phyloP scores from a whole-genome alignment of 768 basidiomycete genomes.

The Lactifluus piperatus region DNA sequence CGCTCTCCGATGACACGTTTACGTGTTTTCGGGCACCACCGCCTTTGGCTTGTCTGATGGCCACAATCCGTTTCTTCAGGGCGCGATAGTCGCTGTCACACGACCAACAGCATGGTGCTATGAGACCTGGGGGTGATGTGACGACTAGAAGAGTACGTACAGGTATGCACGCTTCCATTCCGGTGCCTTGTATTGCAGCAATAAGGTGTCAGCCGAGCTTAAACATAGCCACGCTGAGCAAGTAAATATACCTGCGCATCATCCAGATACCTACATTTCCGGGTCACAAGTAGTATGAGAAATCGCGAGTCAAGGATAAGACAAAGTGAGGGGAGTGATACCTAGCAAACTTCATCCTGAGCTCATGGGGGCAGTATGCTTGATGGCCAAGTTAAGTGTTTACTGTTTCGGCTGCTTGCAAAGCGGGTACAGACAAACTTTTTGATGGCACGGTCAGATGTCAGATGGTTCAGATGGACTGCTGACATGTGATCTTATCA shows the following conservation, averaged over 20 bases:
- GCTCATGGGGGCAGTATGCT: background rate
- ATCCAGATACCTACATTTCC: constrained; percentile 15
- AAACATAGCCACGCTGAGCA: background rate
- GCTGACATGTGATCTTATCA: too few relatives aligned
- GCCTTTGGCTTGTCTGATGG: constrained; percentile 2
- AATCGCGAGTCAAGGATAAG: background rate
- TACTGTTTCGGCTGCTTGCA: too few relatives aligned
- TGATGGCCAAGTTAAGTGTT: too few relatives aligned
- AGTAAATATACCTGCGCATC: constrained; percentile 12
- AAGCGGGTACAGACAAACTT: too few relatives aligned
- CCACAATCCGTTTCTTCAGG: constrained; percentile 17
- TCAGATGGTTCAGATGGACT: too few relatives aligned
- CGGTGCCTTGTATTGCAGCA: constrained; percentile 6
- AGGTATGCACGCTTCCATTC: constrained; percentile 22
- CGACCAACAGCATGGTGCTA: background rate
- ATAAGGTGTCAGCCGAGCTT: background rate
- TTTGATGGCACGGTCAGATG: too few relatives aligned
- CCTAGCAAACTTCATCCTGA: constrained; percentile 19
- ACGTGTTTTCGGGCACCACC: background rate
- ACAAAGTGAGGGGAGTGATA: background rate
- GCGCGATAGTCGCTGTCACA: constrained; percentile 18
- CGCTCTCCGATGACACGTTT: background rate
- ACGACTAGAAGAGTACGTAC: background rate
- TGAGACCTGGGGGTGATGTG: background rate
- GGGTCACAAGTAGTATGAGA: background rate